Percentiles rank a stretch among this genome's conserved stretches.
These are phyloP conservation scores for Allium sativum DNA, from an alignment of 106 monocot genomes.

Conservation along the genomic window DNA sequence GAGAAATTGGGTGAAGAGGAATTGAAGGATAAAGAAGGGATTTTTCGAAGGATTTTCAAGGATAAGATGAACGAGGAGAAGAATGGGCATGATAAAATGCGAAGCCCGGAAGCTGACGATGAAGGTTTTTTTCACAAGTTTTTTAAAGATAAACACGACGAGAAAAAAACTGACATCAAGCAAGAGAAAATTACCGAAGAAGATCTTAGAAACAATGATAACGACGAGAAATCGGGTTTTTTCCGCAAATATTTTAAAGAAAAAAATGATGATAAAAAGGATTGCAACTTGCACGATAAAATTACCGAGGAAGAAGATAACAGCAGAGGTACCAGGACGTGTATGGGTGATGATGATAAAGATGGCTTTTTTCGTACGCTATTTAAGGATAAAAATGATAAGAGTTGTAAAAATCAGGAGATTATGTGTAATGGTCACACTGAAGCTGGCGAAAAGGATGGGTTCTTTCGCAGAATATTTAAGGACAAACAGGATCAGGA, in stretches of 20 bases:
- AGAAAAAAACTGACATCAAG: conserved; percentile 22
- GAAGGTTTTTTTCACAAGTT: conserved; percentile 54
- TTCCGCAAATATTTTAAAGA: conserved; percentile 49
- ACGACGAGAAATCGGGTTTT: conserved; percentile 57
- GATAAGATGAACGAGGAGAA: conserved; percentile 50
- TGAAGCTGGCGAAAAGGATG: conserved; percentile 54
- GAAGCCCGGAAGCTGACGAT: conserved; percentile 40
- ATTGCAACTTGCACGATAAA: conserved; percentile 14
- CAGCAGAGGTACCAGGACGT: conserved; percentile 9
- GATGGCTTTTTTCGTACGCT: conserved; percentile 48
- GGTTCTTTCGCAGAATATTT: conserved; percentile 74
- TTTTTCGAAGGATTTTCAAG: conserved; percentile 43
- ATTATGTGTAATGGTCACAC: conserved; percentile 18
- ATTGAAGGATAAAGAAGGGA: conserved; percentile 42
- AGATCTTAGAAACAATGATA: conserved; percentile 26
- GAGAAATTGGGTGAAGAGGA: conserved; percentile 54
- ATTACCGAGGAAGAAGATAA: conserved; percentile 41
- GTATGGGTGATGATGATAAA: conserved; percentile 43
- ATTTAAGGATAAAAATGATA: conserved; percentile 62
- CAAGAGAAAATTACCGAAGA: conserved; percentile 22
- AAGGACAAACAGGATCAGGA: conserved; percentile 80
- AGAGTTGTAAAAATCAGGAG: conserved; percentile 36
- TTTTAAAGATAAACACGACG: conserved; percentile 49
- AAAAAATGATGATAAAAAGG: conserved; percentile 43
- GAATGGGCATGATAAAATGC: conserved; percentile 32